These are phyloP conservation scores for Aspergillus sp. DNA, from an alignment of 2,329 filamentous ascomycete genomes.

Conservation along the genomic window DNA sequence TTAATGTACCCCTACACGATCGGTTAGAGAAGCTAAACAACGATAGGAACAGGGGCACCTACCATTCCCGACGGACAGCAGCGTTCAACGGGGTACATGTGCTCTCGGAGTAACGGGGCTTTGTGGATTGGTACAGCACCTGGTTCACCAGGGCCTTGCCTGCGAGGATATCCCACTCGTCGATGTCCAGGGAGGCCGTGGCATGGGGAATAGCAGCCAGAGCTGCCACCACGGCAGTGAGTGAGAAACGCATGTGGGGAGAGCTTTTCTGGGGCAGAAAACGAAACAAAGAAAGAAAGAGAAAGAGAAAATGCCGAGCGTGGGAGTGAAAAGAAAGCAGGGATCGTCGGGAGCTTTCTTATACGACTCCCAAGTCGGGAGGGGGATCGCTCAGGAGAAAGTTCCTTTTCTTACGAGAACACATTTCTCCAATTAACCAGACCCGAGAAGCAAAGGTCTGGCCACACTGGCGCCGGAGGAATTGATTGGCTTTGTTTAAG, in stretches of 20 bases:
- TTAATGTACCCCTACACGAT: slow-evolving; percentile 2
- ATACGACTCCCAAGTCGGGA: not conserved
- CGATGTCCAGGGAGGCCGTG: not conserved
- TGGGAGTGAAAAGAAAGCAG: not conserved
- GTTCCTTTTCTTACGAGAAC: no score
- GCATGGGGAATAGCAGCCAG: slow-evolving; percentile 4
- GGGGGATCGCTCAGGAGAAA: not conserved
- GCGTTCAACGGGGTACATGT: slow-evolving; percentile 16
- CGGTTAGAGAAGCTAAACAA: not conserved
- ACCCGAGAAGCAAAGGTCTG: no score
- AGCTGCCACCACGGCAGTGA: slow-evolving; percentile 9
- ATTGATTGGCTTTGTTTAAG: no score
- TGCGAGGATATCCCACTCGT: slow-evolving; percentile 14
- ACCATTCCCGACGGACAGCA: slow-evolving; percentile 21
- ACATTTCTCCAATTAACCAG: no score
- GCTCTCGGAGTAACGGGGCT: not conserved
- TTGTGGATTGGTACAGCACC: slow-evolving; percentile 10
- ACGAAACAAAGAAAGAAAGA: not conserved
- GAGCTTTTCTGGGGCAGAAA: not conserved
- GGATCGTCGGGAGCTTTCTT: slow-evolving; percentile 1
- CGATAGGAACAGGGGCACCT: slow-evolving; percentile 4
- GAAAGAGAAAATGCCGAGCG: not conserved
- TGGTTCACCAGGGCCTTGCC: slow-evolving; percentile 12
- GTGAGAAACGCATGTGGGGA: slow-evolving; percentile 9
- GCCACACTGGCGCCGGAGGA: no score